Base-by-base conservation (phyloP, 2,329 filamentous ascomycete species). In the Parascedosporium putredinis region DNA sequence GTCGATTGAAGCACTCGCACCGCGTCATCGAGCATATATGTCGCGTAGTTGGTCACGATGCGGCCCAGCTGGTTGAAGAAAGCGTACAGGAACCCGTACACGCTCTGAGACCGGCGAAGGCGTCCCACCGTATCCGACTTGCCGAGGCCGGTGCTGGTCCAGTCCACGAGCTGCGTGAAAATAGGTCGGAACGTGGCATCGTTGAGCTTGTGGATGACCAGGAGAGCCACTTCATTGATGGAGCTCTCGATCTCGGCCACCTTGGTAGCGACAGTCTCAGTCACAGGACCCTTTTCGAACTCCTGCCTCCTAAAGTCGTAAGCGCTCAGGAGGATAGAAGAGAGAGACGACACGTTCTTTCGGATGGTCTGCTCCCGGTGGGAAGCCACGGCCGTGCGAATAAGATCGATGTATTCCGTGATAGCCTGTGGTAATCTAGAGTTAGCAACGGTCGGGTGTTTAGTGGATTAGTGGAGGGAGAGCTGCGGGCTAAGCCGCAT, bases 121-220 rank as follows among this genome's bases (percentile, higher is more conserved):
- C 72, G 75, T 48, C 81, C 83, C 22, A 67, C 57, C 12, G 62
- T 62, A 58, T 88, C 83, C 52, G 75, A 77, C 67, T 83, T 81
- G 16, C 82, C 68, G 42, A 86, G 65, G 8, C 24, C n/a, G 0
- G 73, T 75, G 16, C 72, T 74, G 1, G 85, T 78, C 86, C 90
- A 96, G 51, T 95, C 88, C 43, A 94, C 74, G n/a, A 96, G 71
- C 55, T 84, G 80, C 14, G 82, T 76, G 70, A 97, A 98, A 54
- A 98, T 81, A 1, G 93, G 94, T 10, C 90, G 78, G 79, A 98
- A 98, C 0, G 86, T 81, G 1, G 86, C 83, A 62, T 98, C 93
- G 67, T 96, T 97, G 54, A 98, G 78, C 72, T 97, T 97, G 72
- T 95, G 88, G 49, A 95, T 86, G 82, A 96, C 93, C 65, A 88